Conservation (phyloP, 257 asterid genomes). For the Solanum tarapatanum region DNA sequence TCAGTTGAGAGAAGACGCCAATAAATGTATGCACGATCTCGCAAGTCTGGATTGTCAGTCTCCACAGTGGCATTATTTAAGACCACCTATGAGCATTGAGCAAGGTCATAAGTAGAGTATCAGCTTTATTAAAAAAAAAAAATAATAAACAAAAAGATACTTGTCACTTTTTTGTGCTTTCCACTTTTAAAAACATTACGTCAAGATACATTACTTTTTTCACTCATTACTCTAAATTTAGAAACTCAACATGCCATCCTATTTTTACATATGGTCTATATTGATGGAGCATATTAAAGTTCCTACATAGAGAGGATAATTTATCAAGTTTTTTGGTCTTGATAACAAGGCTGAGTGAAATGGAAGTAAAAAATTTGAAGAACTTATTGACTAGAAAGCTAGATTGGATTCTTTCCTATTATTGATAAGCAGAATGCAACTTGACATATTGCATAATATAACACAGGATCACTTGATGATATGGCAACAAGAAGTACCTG, state of each 20-base stretch:
- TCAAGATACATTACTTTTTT: neutral
- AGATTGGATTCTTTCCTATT: neutral
- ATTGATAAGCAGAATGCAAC: neutral
- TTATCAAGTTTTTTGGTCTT: neutral
- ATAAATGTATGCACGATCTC: conserved; percentile 98
- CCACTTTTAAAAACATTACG: neutral
- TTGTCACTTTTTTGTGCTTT: neutral
- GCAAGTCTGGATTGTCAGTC: conserved; percentile 96
- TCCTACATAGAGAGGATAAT: neutral
- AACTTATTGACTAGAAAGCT: neutral
- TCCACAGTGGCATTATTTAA: conserved; percentile 97
- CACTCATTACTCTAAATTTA: neutral
- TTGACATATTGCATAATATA: neutral
- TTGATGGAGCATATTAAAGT: neutral
- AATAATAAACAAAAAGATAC: neutral
- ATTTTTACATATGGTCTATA: neutral
- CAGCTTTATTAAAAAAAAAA: neutral
- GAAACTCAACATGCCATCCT: neutral
- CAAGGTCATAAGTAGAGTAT: neutral
- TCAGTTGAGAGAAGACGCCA: conserved; percentile 99
- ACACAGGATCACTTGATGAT: neutral
- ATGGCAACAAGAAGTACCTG: conserved; percentile 42
- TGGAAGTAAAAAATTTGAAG: neutral
- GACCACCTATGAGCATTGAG: conserved; percentile 58
- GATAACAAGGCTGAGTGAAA: neutral